Percentiles rank a stretch among this genome's conserved stretches.
Conservation (phyloP, 2,329 filamentous ascomycete genomes). For the Monilinia fructigena region DNA sequence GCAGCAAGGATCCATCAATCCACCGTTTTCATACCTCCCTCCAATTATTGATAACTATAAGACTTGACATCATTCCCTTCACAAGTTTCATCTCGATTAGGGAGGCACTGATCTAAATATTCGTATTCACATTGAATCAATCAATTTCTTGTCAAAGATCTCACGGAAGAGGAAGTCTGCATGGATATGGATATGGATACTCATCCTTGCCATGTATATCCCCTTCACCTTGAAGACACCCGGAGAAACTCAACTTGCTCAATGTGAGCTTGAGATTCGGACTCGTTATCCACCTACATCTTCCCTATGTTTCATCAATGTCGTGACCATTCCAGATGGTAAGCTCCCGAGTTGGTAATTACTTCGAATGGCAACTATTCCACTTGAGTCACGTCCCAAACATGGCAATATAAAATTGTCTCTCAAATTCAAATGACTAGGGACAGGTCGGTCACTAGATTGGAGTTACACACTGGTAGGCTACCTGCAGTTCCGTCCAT, state of each 20-base stretch:
- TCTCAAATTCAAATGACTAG: constrained; percentile 5
- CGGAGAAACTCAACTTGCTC: neutral
- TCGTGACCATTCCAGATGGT: neutral
- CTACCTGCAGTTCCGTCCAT: constrained; percentile 18
- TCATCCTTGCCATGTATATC: constrained; percentile 8
- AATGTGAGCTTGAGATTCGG: neutral
- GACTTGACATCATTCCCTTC: neutral
- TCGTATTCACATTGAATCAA: neutral
- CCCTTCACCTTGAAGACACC: constrained; percentile 1
- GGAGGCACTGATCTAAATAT: neutral
- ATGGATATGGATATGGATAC: neutral
- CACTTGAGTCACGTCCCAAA: neutral
- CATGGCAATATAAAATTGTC: constrained; percentile 14
- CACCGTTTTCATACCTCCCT: neutral
- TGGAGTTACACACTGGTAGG: constrained; percentile 7
- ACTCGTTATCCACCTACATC: neutral
- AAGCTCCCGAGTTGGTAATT: neutral
- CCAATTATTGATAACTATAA: neutral
- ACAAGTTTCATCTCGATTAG: neutral
- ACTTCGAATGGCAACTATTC: neutral
- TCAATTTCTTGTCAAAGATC: neutral
- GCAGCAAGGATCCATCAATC: constrained; percentile 9
- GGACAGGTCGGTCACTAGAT: neutral
- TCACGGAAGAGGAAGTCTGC: neutral
- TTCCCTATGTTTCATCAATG: constrained; percentile 10